Percentiles rank a stretch among this genome's conserved stretches.
phyloP scores from a whole-genome alignment of 768 basidiomycete genomes.

The Lactarius quietus region DNA sequence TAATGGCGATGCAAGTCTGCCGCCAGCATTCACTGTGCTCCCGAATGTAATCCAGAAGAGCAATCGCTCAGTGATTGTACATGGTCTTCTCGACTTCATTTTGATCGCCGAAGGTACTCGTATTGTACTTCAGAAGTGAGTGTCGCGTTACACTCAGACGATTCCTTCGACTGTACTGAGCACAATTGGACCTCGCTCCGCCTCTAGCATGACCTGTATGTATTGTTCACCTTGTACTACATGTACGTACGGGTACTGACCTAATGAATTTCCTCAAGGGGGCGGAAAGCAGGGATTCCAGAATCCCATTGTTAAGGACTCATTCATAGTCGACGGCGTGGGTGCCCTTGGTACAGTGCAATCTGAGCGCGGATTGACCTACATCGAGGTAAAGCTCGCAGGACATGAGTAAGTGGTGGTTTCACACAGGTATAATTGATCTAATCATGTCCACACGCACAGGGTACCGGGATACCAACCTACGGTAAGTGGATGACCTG shows the following conservation, averaged over 20 bases:
- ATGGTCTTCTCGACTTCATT: conserved; percentile 71
- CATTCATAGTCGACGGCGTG: conserved; percentile 66
- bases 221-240: neutral
- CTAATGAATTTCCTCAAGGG: conserved; percentile 41
- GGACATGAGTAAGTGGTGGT: conserved; percentile 61
- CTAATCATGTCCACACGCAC: neutral
- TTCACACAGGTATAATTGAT: neutral
- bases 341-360: conserved; percentile 65
- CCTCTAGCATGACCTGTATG: conserved; percentile 22
- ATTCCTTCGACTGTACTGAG: neutral
- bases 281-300: conserved; percentile 70
- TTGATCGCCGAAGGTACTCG: conserved; percentile 63
- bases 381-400: conserved; percentile 60
- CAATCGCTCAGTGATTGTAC: conserved; percentile 61
- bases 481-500: conserved; percentile 38
- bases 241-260: neutral
- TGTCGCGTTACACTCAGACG: neutral
- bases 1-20: conserved; percentile 55
- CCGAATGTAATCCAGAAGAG: conserved; percentile 77
- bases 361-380: conserved; percentile 64
- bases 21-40: conserved; percentile 60
- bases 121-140: conserved; percentile 39
- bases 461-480: conserved; percentile 70
- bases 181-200: neutral
- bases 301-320: conserved; percentile 58